Conservation (phyloP, 2,329 filamentous ascomycete species). For the Emmonsia crescens region DNA sequence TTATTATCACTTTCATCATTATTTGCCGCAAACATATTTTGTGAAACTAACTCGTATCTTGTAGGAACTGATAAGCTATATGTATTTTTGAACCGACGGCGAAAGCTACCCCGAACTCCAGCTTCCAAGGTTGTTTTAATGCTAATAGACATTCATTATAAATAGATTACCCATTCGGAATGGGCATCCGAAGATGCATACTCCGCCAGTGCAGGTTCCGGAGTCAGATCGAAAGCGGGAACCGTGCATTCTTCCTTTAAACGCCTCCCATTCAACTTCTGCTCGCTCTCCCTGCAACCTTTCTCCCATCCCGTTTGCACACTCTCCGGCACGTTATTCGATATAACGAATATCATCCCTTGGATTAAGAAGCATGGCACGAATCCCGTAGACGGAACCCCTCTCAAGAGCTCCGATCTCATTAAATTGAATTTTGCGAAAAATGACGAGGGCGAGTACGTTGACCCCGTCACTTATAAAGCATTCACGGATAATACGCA, state of each 20-base stretch:
- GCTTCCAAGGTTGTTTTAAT: background rate
- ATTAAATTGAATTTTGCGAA: conserved; percentile 86
- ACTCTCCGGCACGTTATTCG: conserved; percentile 75
- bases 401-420: conserved; percentile 68
- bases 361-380: conserved; percentile 93
- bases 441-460: conserved; percentile 82
- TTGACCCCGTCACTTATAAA: conserved; percentile 95
- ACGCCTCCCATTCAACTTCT: conserved; percentile 94
- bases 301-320: conserved; percentile 95
- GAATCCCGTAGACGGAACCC: conserved; percentile 76
- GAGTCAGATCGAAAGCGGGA: conserved; percentile 44
- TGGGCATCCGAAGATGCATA: conserved; percentile 89
- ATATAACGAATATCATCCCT: conserved; percentile 82
- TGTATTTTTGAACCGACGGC: conserved; percentile 23
- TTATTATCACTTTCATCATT: conserved; percentile 4
- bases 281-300: conserved; percentile 87
- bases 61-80: conserved; percentile 42
- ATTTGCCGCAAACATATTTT: conserved; percentile 4
- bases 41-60: background rate
- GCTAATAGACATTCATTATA: conserved; percentile 6
- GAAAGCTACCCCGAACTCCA: background rate
- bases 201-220: conserved; percentile 66
- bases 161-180: conserved; percentile 86
- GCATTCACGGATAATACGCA: conserved; percentile 97
- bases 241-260: conserved; percentile 59